Percentiles rank a stretch among this genome's conserved stretches.
Conservation (phyloP, 164 flowering plant species). For the Macadamia integrifolia region DNA sequence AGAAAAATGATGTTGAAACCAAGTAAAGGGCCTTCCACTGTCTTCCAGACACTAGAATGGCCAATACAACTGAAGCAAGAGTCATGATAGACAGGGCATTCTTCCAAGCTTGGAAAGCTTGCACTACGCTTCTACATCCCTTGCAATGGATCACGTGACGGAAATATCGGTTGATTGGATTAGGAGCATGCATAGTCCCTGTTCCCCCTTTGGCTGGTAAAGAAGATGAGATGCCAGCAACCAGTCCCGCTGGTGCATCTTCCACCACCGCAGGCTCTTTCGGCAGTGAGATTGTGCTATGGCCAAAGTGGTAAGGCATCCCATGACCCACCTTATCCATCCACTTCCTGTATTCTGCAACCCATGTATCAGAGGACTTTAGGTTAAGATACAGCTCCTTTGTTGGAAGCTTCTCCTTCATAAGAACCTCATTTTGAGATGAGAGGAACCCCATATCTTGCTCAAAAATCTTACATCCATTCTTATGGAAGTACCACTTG, state of each 20-base stretch:
- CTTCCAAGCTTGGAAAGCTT: constrained; percentile 64
- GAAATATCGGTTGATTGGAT: constrained; percentile 70
- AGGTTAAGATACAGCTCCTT: constrained; percentile 67
- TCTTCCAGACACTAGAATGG: constrained; percentile 59
- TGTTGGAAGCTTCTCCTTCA: constrained; percentile 88
- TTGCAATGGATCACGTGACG: constrained; percentile 90
- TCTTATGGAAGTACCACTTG: constrained; percentile 87
- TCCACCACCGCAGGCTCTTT: constrained; percentile 79
- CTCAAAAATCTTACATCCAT: constrained; percentile 91
- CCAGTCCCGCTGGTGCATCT: constrained; percentile 91
- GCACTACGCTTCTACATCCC: constrained; percentile 52
- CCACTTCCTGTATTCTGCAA: constrained; percentile 88
- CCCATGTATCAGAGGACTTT: constrained; percentile 88
- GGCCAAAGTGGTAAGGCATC: constrained; percentile 95
- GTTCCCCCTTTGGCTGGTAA: constrained; percentile 85
- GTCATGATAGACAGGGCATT: constrained; percentile 45
- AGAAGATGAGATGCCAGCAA: constrained; percentile 74
- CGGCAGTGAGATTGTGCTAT: constrained; percentile 70
- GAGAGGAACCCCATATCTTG: constrained; percentile 99
- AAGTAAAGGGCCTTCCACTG: constrained; percentile 77
- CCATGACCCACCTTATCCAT: constrained; percentile 98
- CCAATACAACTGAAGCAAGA: constrained; percentile 45
- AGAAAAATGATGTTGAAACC: constrained; percentile 41
- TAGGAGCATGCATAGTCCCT: constrained; percentile 74
- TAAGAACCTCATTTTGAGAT: constrained; percentile 79